Percentiles rank a stretch among this genome's conserved stretches.
Conservation (phyloP, 495 filamentous ascomycete genomes). For the Entonaema liquescens region DNA sequence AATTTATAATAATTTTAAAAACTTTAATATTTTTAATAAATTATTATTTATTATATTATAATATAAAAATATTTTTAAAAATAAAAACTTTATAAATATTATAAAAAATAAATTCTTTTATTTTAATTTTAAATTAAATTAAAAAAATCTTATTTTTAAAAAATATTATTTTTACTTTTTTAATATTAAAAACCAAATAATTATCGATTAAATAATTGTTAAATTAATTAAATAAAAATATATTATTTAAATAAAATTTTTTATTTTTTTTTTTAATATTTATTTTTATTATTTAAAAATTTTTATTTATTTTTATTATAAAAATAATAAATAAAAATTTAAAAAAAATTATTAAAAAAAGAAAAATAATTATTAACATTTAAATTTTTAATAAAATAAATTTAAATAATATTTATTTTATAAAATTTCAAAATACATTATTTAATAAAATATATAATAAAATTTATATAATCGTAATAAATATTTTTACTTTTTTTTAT, state of each 20-base stretch:
- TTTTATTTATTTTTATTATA: not conserved
- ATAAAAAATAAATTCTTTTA: not conserved
- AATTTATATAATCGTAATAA: not conserved
- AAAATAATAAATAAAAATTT: not conserved
- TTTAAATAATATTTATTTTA: constrained; percentile 11
- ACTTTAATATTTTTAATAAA: too few relatives aligned
- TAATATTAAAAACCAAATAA: not conserved
- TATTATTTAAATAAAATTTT: not conserved
- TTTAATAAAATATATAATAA: not conserved
- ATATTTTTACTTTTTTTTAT: not conserved
- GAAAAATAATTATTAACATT: constrained; percentile 2
- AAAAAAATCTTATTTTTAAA: not conserved
- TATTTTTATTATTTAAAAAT: constrained; percentile 3
- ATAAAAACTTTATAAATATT: too few relatives aligned
- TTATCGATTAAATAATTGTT: not conserved
- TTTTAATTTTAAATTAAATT: not conserved
- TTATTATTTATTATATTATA: too few relatives aligned
- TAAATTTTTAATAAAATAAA: not conserved
- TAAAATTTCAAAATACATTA: constrained; percentile 1
- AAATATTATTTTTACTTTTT: not conserved
- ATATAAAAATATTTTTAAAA: too few relatives aligned
- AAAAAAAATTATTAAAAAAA: constrained; percentile 1
- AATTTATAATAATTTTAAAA: too few relatives aligned
- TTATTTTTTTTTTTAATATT: not conserved
- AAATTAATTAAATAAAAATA: not conserved